Percentiles rank a stretch among this genome's conserved stretches.
These are phyloP conservation scores for Phylloporus arenicola DNA, from an alignment of 768 basidiomycete genomes.

Conservation along the genomic window DNA sequence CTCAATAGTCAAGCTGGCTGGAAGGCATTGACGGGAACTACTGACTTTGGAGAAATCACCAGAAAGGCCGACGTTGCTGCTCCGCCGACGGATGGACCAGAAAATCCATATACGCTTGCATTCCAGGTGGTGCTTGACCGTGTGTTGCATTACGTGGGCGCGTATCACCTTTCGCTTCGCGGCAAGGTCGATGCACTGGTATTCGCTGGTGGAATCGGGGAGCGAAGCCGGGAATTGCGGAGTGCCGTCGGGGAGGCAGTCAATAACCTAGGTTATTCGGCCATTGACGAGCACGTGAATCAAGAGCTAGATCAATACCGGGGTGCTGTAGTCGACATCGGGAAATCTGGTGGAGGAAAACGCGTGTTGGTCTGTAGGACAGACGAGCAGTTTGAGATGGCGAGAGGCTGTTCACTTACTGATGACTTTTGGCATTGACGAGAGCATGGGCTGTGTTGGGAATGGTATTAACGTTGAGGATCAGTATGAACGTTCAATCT, in stretches of 20 bases:
- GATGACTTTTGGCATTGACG: slow-evolving; percentile 15
- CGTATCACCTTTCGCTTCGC: slow-evolving; percentile 69
- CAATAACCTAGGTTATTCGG: slow-evolving; percentile 56
- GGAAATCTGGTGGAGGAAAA: slow-evolving; percentile 24
- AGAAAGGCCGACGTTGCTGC: slow-evolving; percentile 31
- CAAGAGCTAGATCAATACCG: slow-evolving; percentile 29
- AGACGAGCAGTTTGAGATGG: slow-evolving; percentile 58
- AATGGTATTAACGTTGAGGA: neutral
- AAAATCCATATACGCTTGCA: slow-evolving; percentile 50
- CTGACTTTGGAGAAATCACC: slow-evolving; percentile 73
- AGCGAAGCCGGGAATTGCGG: slow-evolving; percentile 60
- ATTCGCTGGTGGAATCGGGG: slow-evolving; percentile 87
- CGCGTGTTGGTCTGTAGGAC: slow-evolving; percentile 58
- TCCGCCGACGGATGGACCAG: slow-evolving; percentile 12
- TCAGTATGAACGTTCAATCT: too few relatives aligned
- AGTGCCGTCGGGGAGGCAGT: slow-evolving; percentile 51
- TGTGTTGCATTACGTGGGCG: slow-evolving; percentile 64
- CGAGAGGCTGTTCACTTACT: slow-evolving; percentile 32
- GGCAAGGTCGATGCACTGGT: slow-evolving; percentile 72
- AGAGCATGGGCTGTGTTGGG: neutral
- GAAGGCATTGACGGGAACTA: slow-evolving; percentile 72
- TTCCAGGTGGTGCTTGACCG: slow-evolving; percentile 79
- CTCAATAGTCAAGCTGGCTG: slow-evolving; percentile 75
- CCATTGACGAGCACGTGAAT: slow-evolving; percentile 47
- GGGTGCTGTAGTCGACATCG: slow-evolving; percentile 46